Base-by-base conservation (phyloP, 768 basidiomycete genomes). In the Panus rudis region DNA sequence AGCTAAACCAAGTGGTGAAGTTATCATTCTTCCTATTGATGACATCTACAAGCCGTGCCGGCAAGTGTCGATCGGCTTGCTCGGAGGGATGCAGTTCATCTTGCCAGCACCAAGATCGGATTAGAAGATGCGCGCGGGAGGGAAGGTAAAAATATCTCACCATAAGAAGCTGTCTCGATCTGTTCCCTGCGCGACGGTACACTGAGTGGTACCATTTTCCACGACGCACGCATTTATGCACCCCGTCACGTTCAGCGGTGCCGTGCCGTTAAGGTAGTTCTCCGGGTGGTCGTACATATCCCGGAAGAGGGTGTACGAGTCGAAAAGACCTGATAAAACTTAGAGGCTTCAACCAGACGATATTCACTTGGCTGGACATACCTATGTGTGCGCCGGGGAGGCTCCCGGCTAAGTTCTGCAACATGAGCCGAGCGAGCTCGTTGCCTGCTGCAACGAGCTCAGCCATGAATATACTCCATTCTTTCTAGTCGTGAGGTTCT, bases 251-350 rank as follows among this genome's bases (percentile, higher is more conserved):
- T 82, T 81, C 37, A 73, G 56, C 11, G 79, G 76, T 0, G 69
- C 78, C 0, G 79, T 82, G 6, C 80, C 81, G 46, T 82, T 84
- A 24, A 82, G 59, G 57, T 81, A 83, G 3, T 54, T 48, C 6
- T 58, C 49, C 1, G 81, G 81, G 43, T 71, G 57, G 21, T 61
- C 57, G 49, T 68, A 68, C 61, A 84, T 80, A 52, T 83, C 79
- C n/a, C 68, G 57, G 55, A 83, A 80, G 24, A 83, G 66, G 2
- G 65, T 65, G 54, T 81, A 69, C 4, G 80, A 78, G 55, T 82
- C 77, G 50, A 82, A 83, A 1, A 78, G 56, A 1, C 72, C 81
- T 80, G n/a, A n/a, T n/a, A n/a, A n/a, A n/a, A n/a, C n/a, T n/a
- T n/a, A n/a, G n/a, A n/a, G n/a, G n/a, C n/a, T n/a, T n/a, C n/a